Evolutionary conservation across 164 flowering plant genomes (phyloP), one percentile per base, ranked within the genome.

Genomic region (Aristolochia fimbriata): DNA sequence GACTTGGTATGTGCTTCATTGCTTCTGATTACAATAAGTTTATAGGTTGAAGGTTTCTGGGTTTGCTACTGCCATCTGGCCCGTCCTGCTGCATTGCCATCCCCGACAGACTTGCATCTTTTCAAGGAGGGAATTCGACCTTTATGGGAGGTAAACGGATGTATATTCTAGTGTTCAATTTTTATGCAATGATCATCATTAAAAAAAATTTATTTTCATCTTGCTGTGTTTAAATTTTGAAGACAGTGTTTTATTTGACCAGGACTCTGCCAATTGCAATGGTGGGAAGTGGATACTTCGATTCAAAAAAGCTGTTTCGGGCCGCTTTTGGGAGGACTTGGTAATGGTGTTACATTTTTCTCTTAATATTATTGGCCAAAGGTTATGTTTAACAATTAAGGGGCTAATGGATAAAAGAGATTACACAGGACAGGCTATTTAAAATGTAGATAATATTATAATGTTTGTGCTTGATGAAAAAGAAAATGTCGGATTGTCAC

Each of bases 91-190:
- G 58, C 85, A 61, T 77, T 93, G 78, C 99, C 97, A 21, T 80
- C 76, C 66, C 96, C 97, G 23, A 93, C 97, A 59, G 99, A 90
- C 76, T 72, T 90, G 87, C 99, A 93, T 81, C 82, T 93, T 68
- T 93, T 93, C 75, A 93, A 90, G 73, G 96, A 88, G 58, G 97
- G 97, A 20, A 90, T 93, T 63, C 96, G 99, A 48, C 99, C 99
- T 11, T 63, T 93, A 21, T 93, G 99, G 99, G 99, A 93, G 94
- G 98, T 88, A 76, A 58, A 51, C 10, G 12, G 43, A 3, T 37
- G 43, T 37, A 37, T 37, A 37, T 37, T 37, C 43, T 37, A 37
- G 43, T 37, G 4, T 37, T 37, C 43, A 37, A 37, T 7, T 37
- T 37, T 37, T 7, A 37, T 37, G 43, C 43, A 37, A 7, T 37